These are phyloP conservation scores for Cerioporus squamosus DNA, from an alignment of 1,284 basidiomycete genomes.

Conservation along the genomic window DNA sequence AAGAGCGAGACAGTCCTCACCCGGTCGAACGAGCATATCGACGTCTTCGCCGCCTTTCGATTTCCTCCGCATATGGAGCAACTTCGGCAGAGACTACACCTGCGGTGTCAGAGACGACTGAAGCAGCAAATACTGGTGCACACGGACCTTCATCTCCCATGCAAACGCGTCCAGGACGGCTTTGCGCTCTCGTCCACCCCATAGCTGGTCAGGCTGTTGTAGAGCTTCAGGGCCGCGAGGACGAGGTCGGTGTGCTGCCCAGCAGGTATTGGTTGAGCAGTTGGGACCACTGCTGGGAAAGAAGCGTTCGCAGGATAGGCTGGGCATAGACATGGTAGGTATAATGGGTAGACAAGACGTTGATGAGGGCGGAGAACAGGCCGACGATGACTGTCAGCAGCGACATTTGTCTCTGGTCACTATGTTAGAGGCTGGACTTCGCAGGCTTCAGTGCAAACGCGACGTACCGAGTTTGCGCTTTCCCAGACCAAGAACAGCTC, in stretches of 20 bases:
- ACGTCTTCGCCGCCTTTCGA: slow-evolving; percentile 43
- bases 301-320: slow-evolving; percentile 60
- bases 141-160: slow-evolving; percentile 74
- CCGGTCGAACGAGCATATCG: slow-evolving; percentile 57
- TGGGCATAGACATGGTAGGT: slow-evolving; percentile 62
- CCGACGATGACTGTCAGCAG: slow-evolving; percentile 52
- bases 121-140: too few relatives aligned
- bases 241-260: slow-evolving; percentile 66
- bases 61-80: slow-evolving; percentile 72
- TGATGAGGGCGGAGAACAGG: slow-evolving; percentile 58
- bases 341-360: slow-evolving; percentile 66
- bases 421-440: not conserved
- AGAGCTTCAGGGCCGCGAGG: slow-evolving; percentile 66
- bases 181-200: slow-evolving; percentile 68
- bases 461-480: slow-evolving; percentile 47
- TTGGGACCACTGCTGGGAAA: slow-evolving; percentile 57
- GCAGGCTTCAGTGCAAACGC: not conserved
- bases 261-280: slow-evolving; percentile 62
- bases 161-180: slow-evolving; percentile 64
- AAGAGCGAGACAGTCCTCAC: slow-evolving; percentile 34
- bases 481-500: slow-evolving; percentile 72
- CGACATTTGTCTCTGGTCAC: slow-evolving; percentile 47
- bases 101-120: not conserved
- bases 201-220: slow-evolving; percentile 62
- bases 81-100: slow-evolving; percentile 61